Evolutionary conservation across 176 grass and related monocot species (phyloP).

Genomic region (Avena sativa): DNA sequence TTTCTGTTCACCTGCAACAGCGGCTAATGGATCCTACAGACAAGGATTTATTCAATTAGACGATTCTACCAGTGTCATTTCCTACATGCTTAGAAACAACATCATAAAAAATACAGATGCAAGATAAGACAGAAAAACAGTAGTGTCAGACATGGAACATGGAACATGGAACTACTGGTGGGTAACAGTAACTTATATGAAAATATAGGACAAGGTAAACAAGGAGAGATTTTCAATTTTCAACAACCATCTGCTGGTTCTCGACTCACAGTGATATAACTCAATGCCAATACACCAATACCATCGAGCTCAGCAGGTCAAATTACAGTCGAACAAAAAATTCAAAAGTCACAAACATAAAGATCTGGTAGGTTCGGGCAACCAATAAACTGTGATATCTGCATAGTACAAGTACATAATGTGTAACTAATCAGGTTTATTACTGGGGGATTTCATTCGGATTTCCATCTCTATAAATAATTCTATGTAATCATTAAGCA

Average conservation of each 20-base stretch:
- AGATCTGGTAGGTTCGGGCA: slow-evolving; percentile 2
- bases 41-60: slow-evolving; percentile 44
- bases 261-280: slow-evolving; percentile 18
- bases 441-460: slow-evolving; percentile 23
- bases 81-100: slow-evolving; percentile 21
- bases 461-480: slow-evolving; percentile 5
- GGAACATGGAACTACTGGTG: neutral
- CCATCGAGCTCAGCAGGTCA: neutral
- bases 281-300: slow-evolving; percentile 8
- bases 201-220: slow-evolving; percentile 15
- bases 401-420: neutral
- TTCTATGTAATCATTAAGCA: slow-evolving; percentile 12
- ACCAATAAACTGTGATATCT: neutral
- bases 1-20: slow-evolving; percentile 56
- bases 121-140: slow-evolving; percentile 11
- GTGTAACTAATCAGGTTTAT: slow-evolving; percentile 19
- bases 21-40: slow-evolving; percentile 53
- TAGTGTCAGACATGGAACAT: slow-evolving; percentile 16
- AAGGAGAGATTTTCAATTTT: neutral
- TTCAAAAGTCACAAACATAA: slow-evolving; percentile 2
- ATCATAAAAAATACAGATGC: neutral
- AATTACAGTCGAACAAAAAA: neutral
- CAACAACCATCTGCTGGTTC: neutral
- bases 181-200: slow-evolving; percentile 9
- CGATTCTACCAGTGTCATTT: neutral